Evolutionary conservation across 1,284 basidiomycete species (phyloP), one percentile per base, ranked within the genome.

Genomic region (Pyrrhoderma noxium): DNA sequence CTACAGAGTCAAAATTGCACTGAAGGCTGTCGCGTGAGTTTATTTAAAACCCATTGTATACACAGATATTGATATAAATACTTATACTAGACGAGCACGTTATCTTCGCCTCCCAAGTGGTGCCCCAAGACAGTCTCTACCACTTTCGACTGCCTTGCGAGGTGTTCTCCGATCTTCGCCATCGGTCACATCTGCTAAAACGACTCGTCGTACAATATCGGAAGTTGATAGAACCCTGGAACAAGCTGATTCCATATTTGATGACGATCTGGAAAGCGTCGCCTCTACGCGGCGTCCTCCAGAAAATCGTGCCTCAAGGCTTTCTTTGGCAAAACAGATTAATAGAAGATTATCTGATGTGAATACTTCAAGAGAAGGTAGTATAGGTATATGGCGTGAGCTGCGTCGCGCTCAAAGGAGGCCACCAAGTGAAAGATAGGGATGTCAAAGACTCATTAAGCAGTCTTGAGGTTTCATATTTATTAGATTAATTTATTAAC

Each of bases 21-120:
- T 85, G 38, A 89, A 88, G 64, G 85, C 88, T 51, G 82, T 89
- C 49, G 85, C 84, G 87, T 90, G 64, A 71, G 86, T 41, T 21
- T 51, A 43, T 36, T 18, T 38, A 51, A 7, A 39, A 2, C 23
- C 48, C 25, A 22, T 18, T 19, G 23, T 8, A 3, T 38, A 52
- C 7, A 31, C 19, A 52, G 53, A 59, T 56, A 60, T 31, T 19
- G 52, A 58, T 57, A 58, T 47, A 47, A 11, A n/a, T 19, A 53
- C 8, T 44, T 41, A 27, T 49, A 38, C 37, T 45, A 80, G 78
- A 51, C 79, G 79, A 41, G 79, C 79, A 38, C 70, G 85, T 57
- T 85, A 86, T 65, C 73, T 89, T 52, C 80, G 82, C 51, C 70
- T 89, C 22, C 82, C 86, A 2, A 71, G 54, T 18, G 51, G 51